phyloP scores from a whole-genome alignment of 2,329 filamentous ascomycete genomes.

The Amauroascus niger region DNA sequence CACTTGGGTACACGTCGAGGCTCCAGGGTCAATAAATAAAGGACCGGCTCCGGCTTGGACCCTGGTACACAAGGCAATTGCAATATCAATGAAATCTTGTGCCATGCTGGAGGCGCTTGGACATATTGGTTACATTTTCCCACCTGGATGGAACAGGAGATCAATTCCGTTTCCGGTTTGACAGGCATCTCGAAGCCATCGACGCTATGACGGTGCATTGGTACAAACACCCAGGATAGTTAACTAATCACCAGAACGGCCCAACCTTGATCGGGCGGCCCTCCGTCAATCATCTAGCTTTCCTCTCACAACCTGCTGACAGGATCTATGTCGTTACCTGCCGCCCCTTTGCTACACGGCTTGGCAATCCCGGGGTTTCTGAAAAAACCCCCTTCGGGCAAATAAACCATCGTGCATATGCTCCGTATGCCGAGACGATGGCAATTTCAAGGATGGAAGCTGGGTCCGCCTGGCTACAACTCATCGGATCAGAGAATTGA shows the following conservation, averaged over 20 bases:
- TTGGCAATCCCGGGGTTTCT: no score
- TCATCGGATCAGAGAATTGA: no score
- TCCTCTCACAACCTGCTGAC: no score
- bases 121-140: conserved; percentile 6
- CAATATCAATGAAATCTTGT: background rate
- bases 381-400: no score
- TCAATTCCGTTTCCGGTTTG: conserved; percentile 7
- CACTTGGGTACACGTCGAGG: background rate
- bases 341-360: no score
- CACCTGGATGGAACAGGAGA: conserved; percentile 9
- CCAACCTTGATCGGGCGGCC: no score
- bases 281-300: no score
- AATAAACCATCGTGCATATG: no score
- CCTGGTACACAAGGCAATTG: background rate
- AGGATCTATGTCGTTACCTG: no score
- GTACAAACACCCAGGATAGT: background rate
- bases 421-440: no score
- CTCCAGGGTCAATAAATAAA: background rate
- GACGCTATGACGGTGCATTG: background rate
- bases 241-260: background rate
- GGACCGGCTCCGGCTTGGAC: background rate
- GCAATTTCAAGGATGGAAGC: no score
- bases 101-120: background rate
- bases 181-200: background rate
- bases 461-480: no score